Evolutionary conservation across 371 early-diverging fungal genomes (phyloP), one percentile per base, ranked within the genome.

Genomic region (Neoconidiobolus thromboides): DNA sequence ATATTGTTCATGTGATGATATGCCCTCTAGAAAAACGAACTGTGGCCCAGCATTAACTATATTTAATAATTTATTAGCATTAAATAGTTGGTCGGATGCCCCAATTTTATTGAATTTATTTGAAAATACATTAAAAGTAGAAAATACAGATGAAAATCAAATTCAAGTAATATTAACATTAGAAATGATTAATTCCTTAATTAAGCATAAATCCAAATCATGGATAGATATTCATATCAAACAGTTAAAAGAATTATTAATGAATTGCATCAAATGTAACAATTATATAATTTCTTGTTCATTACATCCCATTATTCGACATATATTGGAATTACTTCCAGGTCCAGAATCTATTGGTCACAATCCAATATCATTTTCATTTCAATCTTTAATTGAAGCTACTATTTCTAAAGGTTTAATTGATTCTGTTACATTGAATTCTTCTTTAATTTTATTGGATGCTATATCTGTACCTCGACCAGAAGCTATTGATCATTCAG

Each of bases 191-290:
- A 65, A 75, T 48, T 73, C 79, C 26, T 72, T 83, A 43, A 69
- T 83, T 1, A 71, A 78, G 49, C 69, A 77, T 51, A 78, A 81
- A 48, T 76, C 78, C 1, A 60, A 67, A 0, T 72, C 77, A 9
- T 88, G 86, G 86, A 76, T 86, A 51, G 61, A 81, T 5, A 65
- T 71, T 53, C 83, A 85, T 63, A 72, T 89, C 62, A 66, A 65
- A 6, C 73, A 72, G 9, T 69, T 92, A 2, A 80, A 82, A 52
- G 78, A 79, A 46, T 68, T 80, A 15, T 62, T 92, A 43, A 87
- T 83, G 62, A 70, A 69, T 3, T 82, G 86, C 65, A 70, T 88
- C 47, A 72, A 74, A 7, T 75, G 76, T 0, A 87, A 87, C 49
- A 76, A 82, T 58, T 70, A 74, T 0, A 68, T 75, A 2, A 73